Conservation (phyloP, 1,139 yeast genomes). For the Nadsonia commutata region DNA sequence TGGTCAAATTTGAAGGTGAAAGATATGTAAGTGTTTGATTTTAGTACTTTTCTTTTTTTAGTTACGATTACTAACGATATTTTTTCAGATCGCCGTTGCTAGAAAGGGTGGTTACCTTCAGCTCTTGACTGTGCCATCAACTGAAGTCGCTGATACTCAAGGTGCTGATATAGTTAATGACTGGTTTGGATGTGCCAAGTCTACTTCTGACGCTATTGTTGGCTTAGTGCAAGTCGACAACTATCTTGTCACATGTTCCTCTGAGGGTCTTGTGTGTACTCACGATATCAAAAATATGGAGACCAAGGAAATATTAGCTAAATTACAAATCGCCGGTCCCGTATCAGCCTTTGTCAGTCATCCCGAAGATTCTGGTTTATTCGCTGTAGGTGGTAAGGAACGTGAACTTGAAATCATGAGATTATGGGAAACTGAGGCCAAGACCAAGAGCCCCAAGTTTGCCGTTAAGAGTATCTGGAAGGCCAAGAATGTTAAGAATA, state of each 20-base stretch:
- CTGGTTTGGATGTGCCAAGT: conserved; percentile 1
- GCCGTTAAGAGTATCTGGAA: conserved; percentile 16
- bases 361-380: conserved; percentile 7
- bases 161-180: background rate
- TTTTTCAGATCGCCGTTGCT: conserved; percentile 1
- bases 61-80: conserved; percentile 1
- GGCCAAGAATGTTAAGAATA: conserved; percentile 26
- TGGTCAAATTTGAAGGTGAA: conserved; percentile 9
- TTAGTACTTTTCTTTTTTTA: conserved; percentile 2
- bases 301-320: conserved; percentile 2
- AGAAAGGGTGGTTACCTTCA: conserved; percentile 1
- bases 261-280: conserved; percentile 10
- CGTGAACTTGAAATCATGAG: conserved; percentile 26
- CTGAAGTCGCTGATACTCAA: background rate
- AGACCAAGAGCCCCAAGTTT: background rate
- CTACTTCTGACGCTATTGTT: conserved; percentile 5
- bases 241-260: conserved; percentile 8
- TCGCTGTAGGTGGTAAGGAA: conserved; percentile 32
- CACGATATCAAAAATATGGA: conserved; percentile 7
- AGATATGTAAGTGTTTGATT: conserved; percentile 11
- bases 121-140: conserved; percentile 2
- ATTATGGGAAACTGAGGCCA: conserved; percentile 8
- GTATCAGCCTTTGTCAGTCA: conserved; percentile 8
- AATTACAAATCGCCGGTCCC: conserved; percentile 8
- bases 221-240: conserved; percentile 7